A percentile compares a stretch with the other conserved stretches of the same genome.
phyloP scores from a whole-genome alignment of 2,329 filamentous ascomycete genomes.

The Colletotrichum sp. region DNA sequence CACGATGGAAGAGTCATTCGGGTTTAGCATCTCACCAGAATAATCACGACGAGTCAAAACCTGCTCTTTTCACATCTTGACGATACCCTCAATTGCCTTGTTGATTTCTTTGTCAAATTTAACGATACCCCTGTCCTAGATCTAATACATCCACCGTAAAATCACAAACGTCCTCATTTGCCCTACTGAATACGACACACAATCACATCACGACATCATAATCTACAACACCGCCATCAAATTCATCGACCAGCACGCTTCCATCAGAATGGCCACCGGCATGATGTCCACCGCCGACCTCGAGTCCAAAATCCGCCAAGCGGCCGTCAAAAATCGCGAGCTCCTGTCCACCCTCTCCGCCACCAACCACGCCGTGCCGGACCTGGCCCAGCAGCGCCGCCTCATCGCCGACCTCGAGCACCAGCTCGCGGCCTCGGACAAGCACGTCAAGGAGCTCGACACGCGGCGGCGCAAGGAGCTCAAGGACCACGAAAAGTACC shows the following conservation, averaged over 20 bases:
- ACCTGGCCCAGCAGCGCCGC: constrained; percentile 47
- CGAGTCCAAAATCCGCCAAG: constrained; percentile 40
- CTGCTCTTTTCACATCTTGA: not conserved
- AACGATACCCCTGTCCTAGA: not conserved
- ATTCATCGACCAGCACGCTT: too few species aligned
- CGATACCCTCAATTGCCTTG: not conserved
- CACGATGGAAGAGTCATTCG: too few species aligned
- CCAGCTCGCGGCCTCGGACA: constrained; percentile 40
- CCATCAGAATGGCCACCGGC: not conserved
- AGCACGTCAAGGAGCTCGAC: constrained; percentile 43
- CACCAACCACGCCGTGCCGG: constrained; percentile 52
- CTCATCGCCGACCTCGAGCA: constrained; percentile 50
- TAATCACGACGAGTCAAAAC: not conserved
- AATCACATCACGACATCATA: too few species aligned
- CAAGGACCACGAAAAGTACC: constrained; percentile 57
- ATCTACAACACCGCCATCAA: not conserved
- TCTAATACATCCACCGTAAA: rapidly evolving
- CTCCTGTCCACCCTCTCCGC: constrained; percentile 51
- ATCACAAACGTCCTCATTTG: not conserved
- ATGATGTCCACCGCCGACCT: constrained; percentile 24
- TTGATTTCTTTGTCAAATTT: too few species aligned
- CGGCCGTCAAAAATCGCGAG: constrained; percentile 43
- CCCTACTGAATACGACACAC: rapidly evolving
- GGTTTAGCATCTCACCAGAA: not conserved
- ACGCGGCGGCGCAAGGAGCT: constrained; percentile 48